Evolutionary conservation across 179 eudicot species (phyloP), one percentile per base, ranked within the genome.

Genomic region (Silene coronaria): DNA sequence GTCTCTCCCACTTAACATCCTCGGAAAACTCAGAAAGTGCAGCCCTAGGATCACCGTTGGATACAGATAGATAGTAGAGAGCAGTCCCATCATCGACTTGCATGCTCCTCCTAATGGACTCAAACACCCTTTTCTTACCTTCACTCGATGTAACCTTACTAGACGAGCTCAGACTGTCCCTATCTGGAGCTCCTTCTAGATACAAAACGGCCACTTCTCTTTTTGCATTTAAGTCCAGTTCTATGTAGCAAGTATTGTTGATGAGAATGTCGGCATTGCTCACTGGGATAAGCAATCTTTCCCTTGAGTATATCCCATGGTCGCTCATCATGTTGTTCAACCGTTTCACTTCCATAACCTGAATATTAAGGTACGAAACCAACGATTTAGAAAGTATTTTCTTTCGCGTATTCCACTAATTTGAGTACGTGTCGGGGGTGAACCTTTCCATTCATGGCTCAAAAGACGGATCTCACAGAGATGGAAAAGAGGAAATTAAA

Each of bases 251-350:
- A 24, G 91, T 92, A 66, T 85, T 82, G 27, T 84, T 77, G 42
- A 84, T 74, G 24, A 95, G 93, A 65, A 88, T 64, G 67, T 84
- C 85, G 0, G 93, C 91, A 13, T 85, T 84, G 83, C 83, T 88
- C 24, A 95, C 75, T 5, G 97, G 99, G 68, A 95, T 87, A 19
- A 95, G 89, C 75, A 95, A 76, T 70, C 99, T 82, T 71, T 88
- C 93, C 85, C 99, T 86, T 21, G 96, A 95, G 85, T 89, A 85
- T 80, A 95, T 95, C 62, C 99, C 99, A 67, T 95, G 97, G 78
- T 95, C 99, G 73, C 99, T 92, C 95, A 95, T 92, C 99, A 95
- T 95, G 84, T 92, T 95, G 87, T 95, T 95, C 80, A 95, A 69
- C 26, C 97, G 99, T 77, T 89, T 92, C 53, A 95, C 86, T 70